phyloP scores from a whole-genome alignment of 306 rosid species.

The Potentilla sterilis region DNA sequence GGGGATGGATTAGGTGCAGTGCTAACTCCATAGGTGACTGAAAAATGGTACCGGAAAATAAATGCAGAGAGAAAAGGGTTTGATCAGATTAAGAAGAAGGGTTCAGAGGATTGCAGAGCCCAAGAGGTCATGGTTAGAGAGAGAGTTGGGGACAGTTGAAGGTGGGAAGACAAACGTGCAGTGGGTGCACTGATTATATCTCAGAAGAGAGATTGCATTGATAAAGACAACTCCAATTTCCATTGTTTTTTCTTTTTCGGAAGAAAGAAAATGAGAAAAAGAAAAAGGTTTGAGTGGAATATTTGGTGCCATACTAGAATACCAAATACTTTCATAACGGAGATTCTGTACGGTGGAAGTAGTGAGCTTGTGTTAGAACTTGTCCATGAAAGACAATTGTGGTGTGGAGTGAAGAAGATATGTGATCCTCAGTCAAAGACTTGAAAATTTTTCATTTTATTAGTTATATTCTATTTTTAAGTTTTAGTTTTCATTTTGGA shows the following conservation, averaged over 20 bases:
- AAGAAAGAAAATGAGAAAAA: not conserved
- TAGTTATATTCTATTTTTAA: not conserved
- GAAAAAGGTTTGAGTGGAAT: constrained; percentile 18
- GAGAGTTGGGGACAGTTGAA: constrained; percentile 16
- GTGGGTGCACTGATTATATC: constrained; percentile 42
- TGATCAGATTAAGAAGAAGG: constrained; percentile 19
- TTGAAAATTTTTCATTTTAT: too few relatives aligned
- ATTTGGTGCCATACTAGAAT: constrained; percentile 29
- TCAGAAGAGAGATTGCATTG: constrained; percentile 36
- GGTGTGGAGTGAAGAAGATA: constrained; percentile 11
- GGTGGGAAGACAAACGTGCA: constrained; percentile 55
- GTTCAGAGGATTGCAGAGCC: constrained; percentile 22
- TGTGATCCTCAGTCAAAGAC: not conserved
- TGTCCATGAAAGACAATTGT: not conserved
- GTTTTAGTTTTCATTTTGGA: not conserved
- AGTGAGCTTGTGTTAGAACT: constrained; percentile 9
- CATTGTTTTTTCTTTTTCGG: not conserved
- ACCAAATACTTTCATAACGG: not conserved
- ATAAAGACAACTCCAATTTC: constrained; percentile 29
- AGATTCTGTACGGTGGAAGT: constrained; percentile 19
- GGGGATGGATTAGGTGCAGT: constrained; percentile 54
- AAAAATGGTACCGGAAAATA: constrained; percentile 10
- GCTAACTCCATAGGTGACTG: constrained; percentile 43
- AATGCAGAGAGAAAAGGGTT: not conserved
- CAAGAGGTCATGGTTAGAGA: constrained; percentile 36